Evolutionary conservation across 2,329 filamentous ascomycete species (phyloP), one percentile per base, ranked within the genome.

Genomic region (Stachybotrys chlorohalonatus): DNA sequence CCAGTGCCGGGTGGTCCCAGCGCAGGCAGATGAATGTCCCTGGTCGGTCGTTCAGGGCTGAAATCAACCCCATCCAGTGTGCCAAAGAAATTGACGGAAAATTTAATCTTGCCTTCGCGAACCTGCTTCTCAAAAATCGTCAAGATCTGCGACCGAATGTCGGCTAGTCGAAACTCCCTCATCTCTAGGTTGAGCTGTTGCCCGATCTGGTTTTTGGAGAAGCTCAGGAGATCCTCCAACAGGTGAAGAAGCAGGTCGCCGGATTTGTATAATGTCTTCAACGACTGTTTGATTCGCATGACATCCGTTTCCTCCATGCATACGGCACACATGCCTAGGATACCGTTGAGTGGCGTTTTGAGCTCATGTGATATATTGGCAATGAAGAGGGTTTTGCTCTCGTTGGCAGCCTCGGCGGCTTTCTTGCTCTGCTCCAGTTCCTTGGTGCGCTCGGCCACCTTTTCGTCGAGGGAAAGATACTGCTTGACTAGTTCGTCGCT

Each of bases 301-400:
- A 91, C 73, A 63, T 95, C 90, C 51, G 92, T 86, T 67, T 96
- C 91, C 59, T 91, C 88, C 90, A 96, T 94, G 69, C 90, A 94
- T 1, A 96, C 87, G 0, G 90, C 88, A 61, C 87, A 92, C 87
- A 96, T 94, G 56, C 94, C 94, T 63, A 99, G 78, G 51, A 97
- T 96, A 11, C 93, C 94, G 65, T 97, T 97, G 55, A 97, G 78
- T 0, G 94, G 94, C 1, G 94, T 99, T 67, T 96, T 95, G 42
- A 99, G 78, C 69, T 97, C 83, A 62, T 86, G 83, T 1, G 84
- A 87, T 52, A 97, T 96, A 63, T 97, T 97, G 16, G 94, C 94
- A 59, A 99, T 95, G 73, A 97, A 97, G 8, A 97, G 77, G 0
- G 94, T 97, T 73, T 99, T 99, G 77, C 90, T 95, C 71, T 96